These are phyloP conservation scores for Fusarium burgessii DNA, from an alignment of 2,329 filamentous ascomycete species.

Conservation along the genomic window DNA sequence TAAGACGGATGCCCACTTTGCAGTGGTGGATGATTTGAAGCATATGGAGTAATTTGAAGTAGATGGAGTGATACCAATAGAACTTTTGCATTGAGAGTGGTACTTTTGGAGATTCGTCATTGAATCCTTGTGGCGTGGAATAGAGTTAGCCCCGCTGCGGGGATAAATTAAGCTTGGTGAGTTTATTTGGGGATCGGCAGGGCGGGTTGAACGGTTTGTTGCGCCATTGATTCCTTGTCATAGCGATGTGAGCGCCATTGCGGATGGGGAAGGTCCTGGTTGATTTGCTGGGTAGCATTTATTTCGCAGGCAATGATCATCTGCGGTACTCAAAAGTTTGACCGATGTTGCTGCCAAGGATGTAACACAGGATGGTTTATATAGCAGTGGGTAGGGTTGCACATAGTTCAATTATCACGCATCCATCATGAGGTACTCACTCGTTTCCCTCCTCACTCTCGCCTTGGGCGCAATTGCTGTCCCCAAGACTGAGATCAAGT, in stretches of 20 bases:
- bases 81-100: conserved; percentile 8
- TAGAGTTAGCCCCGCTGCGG: conserved; percentile 8
- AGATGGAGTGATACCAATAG: conserved; percentile 52
- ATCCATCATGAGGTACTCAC: conserved; percentile 35
- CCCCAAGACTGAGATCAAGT: conserved; percentile 30
- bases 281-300: conserved; percentile 3
- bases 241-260: conserved; percentile 21
- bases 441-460: conserved; percentile 34
- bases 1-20: conserved; percentile 78
- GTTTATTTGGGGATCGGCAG: conserved; percentile 32
- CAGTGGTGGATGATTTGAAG: conserved; percentile 68
- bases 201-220: conserved; percentile 6
- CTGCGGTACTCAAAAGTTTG: conserved; percentile 20
- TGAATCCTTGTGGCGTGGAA: not conserved
- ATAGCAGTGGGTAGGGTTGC: not conserved
- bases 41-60: conserved; percentile 61
- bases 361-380: not conserved
- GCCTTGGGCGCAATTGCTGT: conserved; percentile 33
- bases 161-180: conserved; percentile 36
- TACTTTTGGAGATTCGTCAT: conserved; percentile 34
- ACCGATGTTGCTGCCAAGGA: conserved; percentile 1
- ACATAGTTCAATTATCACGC: not conserved
- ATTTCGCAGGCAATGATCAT: conserved; percentile 19
- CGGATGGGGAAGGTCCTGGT: conserved; percentile 32
- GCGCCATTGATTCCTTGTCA: conserved; percentile 9